Base-by-base conservation (phyloP, 352 stramenopile species). In the Phytophthora syringae region DNA sequence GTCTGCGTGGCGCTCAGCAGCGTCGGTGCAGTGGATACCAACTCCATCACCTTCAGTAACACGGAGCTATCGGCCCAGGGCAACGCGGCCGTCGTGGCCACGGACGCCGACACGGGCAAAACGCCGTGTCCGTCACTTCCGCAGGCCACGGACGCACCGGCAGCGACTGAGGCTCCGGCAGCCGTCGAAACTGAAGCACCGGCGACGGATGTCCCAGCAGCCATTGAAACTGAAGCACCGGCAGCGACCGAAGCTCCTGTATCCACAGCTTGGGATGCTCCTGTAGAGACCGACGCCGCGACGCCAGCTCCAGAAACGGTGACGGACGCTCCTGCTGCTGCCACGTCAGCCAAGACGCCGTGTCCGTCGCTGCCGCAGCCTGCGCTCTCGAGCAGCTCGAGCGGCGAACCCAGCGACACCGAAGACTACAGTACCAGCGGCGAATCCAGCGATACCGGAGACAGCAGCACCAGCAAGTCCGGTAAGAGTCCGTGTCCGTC, bases 311-410 rank as follows among this genome's bases (percentile, higher is more conserved):
- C 39, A 3, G 51, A 53, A 3, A 39, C 52, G 12, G 21, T 25
- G 15, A 47, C 53, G 4, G 20, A n/a, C n/a, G n/a, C n/a, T n/a
- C n/a, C n/a, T n/a, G n/a, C n/a, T n/a, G n/a, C 59, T 22, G 22
- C 32, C 6, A 24, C 56, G 11, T 18, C 56, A 43, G 48, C 48
- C 32, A 73, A 71, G 49, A 63, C 72, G 16, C 72, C 72, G 34
- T 79, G 72, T 20, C 72, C 72, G 21, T 64, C 72, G 39, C 60
- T 79, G 2, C 47, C 52, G 36, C 67, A 79, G 39, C 67, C 64
- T 16, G 52, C 64, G 18, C 42, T 70, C 2, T 60, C 63, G 16
- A 70, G 63, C 52, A 59, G 44, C 47, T 51, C 47, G n/a, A 70
- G 56, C n/a, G 40, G 28, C 4, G 52, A 70, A n/a, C n/a, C n/a